phyloP scores from a whole-genome alignment of 2,329 filamentous ascomycete genomes.

The Arthrocladium fulminans region DNA sequence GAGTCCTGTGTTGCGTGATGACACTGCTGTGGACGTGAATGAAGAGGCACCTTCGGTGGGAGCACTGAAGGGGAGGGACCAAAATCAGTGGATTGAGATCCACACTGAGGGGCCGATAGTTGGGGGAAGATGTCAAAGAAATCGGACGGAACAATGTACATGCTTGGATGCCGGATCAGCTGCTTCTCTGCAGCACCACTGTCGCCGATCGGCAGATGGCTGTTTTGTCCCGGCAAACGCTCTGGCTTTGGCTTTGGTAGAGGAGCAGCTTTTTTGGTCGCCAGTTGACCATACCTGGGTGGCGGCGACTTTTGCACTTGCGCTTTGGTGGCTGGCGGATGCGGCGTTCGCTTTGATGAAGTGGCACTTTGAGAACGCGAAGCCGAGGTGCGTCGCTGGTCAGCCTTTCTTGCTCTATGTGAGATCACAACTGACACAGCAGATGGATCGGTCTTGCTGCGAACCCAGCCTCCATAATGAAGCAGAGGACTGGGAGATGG shows the following conservation, averaged over 20 bases:
- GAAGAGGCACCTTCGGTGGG: conserved; percentile 15
- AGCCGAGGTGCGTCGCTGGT: conserved; percentile 5
- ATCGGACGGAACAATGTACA: conserved; percentile 19
- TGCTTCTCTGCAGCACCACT: not conserved
- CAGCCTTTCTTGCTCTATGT: conserved; percentile 4
- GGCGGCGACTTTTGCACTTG: not conserved
- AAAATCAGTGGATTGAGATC: not conserved
- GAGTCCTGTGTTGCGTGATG: not conserved
- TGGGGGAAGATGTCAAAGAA: conserved; percentile 12
- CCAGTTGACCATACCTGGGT: not conserved
- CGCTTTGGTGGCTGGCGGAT: not conserved
- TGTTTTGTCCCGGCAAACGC: not conserved
- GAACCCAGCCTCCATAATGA: conserved; percentile 19
- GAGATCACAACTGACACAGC: conserved; percentile 15
- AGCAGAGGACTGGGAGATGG: conserved; percentile 14
- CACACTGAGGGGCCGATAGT: not conserved
- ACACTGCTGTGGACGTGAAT: conserved; percentile 3
- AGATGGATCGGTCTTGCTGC: conserved; percentile 19
- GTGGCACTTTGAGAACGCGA: not conserved
- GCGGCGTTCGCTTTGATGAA: not conserved
- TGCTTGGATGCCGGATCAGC: conserved; percentile 12
- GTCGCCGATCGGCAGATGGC: not conserved
- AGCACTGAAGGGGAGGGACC: not conserved
- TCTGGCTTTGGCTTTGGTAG: conserved; percentile 3
- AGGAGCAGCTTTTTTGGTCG: not conserved